Evolutionary conservation across 2,329 filamentous ascomycete genomes (phyloP).

Genomic region (Chaetomium sp.): DNA sequence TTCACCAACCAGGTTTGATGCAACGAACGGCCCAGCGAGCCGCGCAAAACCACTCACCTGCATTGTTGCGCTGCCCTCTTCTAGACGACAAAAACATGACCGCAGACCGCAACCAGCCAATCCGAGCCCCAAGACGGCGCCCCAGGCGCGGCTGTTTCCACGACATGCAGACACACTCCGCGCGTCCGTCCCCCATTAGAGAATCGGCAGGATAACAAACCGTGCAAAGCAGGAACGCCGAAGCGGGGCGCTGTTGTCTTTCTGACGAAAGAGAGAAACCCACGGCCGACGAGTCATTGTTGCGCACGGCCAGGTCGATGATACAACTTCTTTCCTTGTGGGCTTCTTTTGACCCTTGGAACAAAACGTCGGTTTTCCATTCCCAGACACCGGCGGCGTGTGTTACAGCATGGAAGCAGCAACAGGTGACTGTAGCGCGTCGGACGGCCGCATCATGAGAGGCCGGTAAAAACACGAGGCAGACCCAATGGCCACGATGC

Average conservation of each 20-base stretch:
- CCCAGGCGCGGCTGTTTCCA: constrained; percentile 8
- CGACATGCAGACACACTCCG: not conserved
- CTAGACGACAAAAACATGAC: not conserved
- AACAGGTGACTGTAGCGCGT: too few relatives aligned
- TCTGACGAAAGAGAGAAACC: too few relatives aligned
- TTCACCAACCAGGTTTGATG: constrained; percentile 11
- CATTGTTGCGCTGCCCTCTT: constrained; percentile 4
- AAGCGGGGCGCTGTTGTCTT: not conserved
- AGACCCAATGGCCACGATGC: too few relatives aligned
- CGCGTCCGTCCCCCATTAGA: too few relatives aligned
- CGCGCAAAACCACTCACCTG: not conserved
- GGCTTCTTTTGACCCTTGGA: too few relatives aligned
- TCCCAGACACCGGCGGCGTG: too few relatives aligned
- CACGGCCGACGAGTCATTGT: too few relatives aligned
- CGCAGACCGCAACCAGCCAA: constrained; percentile 5
- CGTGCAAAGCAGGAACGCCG: not conserved
- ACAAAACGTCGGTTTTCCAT: too few relatives aligned
- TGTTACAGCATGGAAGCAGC: too few relatives aligned
- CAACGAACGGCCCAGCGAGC: not conserved
- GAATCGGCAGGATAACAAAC: constrained; percentile 3
- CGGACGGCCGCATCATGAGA: not conserved
- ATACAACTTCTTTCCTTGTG: too few relatives aligned
- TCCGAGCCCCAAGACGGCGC: not conserved
- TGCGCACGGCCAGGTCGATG: too few relatives aligned
- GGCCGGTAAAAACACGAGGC: not conserved